phyloP scores from a whole-genome alignment of 106 monocot species.

The Allium fistulosum region DNA sequence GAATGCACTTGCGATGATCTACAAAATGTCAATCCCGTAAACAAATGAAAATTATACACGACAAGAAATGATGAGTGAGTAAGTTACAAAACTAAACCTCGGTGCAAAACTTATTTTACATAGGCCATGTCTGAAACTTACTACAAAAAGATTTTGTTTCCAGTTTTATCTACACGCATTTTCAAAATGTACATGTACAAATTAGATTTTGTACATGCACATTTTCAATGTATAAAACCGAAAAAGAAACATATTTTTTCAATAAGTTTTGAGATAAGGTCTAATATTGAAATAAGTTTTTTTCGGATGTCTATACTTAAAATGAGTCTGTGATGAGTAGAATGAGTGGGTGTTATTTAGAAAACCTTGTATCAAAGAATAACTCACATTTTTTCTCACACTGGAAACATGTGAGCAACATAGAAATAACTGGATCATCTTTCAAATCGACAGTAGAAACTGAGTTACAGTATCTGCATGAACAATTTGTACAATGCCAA shows the following conservation, averaged over 20 bases:
- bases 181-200: too few species aligned
- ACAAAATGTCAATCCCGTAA: constrained; percentile 12
- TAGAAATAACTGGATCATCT: constrained; percentile 4
- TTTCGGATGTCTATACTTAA: too few species aligned
- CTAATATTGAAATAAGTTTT: too few species aligned
- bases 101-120: constrained; percentile 35
- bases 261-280: too few species aligned
- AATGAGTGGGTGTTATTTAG: neutral
- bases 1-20: constrained; percentile 72
- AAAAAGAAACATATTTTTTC: too few species aligned
- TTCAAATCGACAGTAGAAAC: constrained; percentile 9
- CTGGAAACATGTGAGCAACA: constrained; percentile 51
- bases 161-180: too few species aligned
- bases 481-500: constrained; percentile 71
- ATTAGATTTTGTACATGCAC: too few species aligned
- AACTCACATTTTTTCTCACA: constrained; percentile 73
- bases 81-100: too few species aligned
- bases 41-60: neutral
- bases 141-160: too few species aligned
- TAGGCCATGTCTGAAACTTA: too few species aligned
- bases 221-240: too few species aligned
- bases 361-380: neutral
- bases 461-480: constrained; percentile 74
- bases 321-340: too few species aligned
- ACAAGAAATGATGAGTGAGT: neutral